Percentiles rank a stretch among this genome's conserved stretches.
Conservation (phyloP, 177 flowering plant species). For the Vitis hybrid region DNA sequence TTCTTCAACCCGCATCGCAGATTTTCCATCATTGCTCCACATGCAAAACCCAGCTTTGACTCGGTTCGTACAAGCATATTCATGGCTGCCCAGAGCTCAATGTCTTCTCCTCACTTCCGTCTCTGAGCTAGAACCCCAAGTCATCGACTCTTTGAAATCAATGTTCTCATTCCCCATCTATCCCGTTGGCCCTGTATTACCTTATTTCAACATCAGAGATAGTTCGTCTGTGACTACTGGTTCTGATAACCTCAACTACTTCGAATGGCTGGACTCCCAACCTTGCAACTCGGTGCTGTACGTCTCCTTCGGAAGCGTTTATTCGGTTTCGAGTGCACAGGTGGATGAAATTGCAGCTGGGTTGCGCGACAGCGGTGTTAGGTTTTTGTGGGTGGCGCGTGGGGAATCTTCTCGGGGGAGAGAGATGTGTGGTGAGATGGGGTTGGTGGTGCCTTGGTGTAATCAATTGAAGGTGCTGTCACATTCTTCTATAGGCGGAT, state of each 20-base stretch:
- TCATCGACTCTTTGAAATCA: conserved; percentile 25
- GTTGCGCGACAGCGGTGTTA: conserved; percentile 35
- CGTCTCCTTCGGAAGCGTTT: conserved; percentile 61
- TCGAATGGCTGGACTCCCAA: conserved; percentile 45
- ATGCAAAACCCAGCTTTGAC: background rate
- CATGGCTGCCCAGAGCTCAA: conserved; percentile 27
- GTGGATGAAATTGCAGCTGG: conserved; percentile 49
- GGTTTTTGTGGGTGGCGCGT: conserved; percentile 50
- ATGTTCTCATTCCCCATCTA: conserved; percentile 36
- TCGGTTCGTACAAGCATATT: background rate
- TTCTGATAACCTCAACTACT: conserved; percentile 7
- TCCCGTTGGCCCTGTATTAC: conserved; percentile 57
- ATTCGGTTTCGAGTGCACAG: conserved; percentile 35
- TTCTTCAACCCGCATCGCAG: conserved; percentile 32
- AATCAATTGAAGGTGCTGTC: conserved; percentile 46
- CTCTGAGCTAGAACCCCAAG: conserved; percentile 43
- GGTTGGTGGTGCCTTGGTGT: conserved; percentile 57
- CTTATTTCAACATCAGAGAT: conserved; percentile 30
- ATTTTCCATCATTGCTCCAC: conserved; percentile 25
- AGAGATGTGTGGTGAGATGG: conserved; percentile 21
- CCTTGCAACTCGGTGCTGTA: conserved; percentile 42
- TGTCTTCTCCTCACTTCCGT: conserved; percentile 40
- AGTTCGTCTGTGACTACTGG: background rate
- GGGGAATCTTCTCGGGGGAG: conserved; percentile 13
- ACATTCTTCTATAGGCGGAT: conserved; percentile 62